Evolutionary conservation across 306 rosid species (phyloP), one percentile per base, ranked within the genome.

Genomic region (Fagus crenata): DNA sequence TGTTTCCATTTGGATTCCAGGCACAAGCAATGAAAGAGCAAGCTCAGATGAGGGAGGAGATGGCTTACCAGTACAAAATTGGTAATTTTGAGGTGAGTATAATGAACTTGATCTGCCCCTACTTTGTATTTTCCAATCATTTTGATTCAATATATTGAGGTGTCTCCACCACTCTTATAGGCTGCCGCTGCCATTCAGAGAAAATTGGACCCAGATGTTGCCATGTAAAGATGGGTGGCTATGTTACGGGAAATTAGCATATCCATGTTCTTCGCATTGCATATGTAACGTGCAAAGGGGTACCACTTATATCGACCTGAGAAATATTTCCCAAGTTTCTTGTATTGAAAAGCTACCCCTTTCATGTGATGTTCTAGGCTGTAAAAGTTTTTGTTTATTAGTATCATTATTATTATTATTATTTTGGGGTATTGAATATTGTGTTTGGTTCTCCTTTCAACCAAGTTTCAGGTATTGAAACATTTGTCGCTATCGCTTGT

Each of bases 1-100:
- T 40, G 4, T 28, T 31, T 76, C 53, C 64, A 60, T 61, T 77
- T 82, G 33, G 75, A 56, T 71, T 79, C 51, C 90, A 95, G 99
- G 99, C 99, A n/a, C 97, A 92, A 72, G 97, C 99, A 74, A 95
- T 95, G 99, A 95, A 95, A 86, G 99, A 92, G 85, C 98, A 95
- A 89, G 97, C 99, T 82, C 97, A 87, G 83, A 96, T 95, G 32
- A 85, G 92, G 85, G 99, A 95, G 89, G 99, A 95, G 88, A 95
- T 95, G 99, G 99, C 97, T 69, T 92, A 92, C 84, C 97, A 95
- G 78, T 95, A 89, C 90, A 95, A 95, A 86, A 77, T 95, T 43
- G 97, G 97, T 78, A 95, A 95, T 72, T 88, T 87, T 35, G 98
- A 95, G 99, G 99, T 87, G 41, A 71, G 78, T 58, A 67, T 72